Evolutionary conservation across 2,329 filamentous ascomycete genomes (phyloP), one percentile per base, ranked within the genome.

Genomic region (Fusarium abutilonis): DNA sequence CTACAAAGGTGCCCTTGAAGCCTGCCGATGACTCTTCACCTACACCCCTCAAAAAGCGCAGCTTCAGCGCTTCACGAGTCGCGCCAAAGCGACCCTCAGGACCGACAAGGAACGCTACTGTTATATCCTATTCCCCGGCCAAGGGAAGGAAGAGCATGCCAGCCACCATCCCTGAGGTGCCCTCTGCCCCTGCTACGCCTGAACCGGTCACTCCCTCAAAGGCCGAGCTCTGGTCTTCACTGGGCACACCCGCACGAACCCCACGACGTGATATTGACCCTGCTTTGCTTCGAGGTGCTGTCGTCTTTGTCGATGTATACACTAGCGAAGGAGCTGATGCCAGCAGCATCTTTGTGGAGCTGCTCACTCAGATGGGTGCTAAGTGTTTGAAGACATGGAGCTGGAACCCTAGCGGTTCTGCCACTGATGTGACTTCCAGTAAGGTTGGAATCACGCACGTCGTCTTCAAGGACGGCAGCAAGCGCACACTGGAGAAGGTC

Each of bases 401-500:
- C 40, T 93, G 90, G 89, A 89, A 89, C 70, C 86, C 86, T 7
- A 75, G 56, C 49, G 77, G 74, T 17, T 65, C 72, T 4, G 66
- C 70, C 3, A 70, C 69, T 32, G 79, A 81, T 13, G 69, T 71
- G 6, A 73, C 75, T 13, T 73, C 75, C 38, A 73, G 73, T 44
- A 89, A 87, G 72, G 79, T 92, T 56, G 90, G 89, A 6, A 91
- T 96, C 68, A 96, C 92, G 0, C 93, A 97, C 71, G 90, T 97
- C 8, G 86, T 97, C 7, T 97, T 88, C 80, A 97, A 96, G 74
- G 93, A 96, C 71, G 93, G 93, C 41, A 88, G 88, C 38, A 88
- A 89, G 70, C 83, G 89, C 23, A 96, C 92, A 1, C 77, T 97
- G 64, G 89, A 96, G 72, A 96, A 93, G 76, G 89, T 94, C 7